A percentile compares a stretch with the other conserved stretches of the same genome.
Evolutionary conservation across 495 filamentous ascomycete species (phyloP).

Genomic region (Penicillium tannophilum): DNA sequence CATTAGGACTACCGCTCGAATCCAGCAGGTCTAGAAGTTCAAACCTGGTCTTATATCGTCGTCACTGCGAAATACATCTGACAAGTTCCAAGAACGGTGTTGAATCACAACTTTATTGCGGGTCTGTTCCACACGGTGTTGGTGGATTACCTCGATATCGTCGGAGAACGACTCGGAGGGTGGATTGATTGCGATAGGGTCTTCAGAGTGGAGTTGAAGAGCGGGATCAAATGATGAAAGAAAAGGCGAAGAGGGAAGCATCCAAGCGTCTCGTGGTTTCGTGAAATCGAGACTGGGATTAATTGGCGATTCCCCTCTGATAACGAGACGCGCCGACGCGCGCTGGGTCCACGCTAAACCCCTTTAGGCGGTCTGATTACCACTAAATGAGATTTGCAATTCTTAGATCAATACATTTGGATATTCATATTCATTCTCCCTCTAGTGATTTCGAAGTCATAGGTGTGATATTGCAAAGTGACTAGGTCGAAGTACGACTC

Average conservation of each 20-base stretch:
- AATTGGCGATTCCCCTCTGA: constrained; percentile 21
- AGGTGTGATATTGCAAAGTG: constrained; percentile 19
- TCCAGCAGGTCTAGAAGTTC: constrained; percentile 11
- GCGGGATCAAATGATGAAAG: constrained; percentile 58
- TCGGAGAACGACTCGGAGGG: constrained; percentile 53
- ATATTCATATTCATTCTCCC: too few relatives aligned
- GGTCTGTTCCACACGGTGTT: constrained; percentile 51
- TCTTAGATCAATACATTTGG: too few relatives aligned
- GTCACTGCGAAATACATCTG: constrained; percentile 65
- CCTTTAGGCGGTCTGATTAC: constrained; percentile 15
- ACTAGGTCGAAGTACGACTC: constrained; percentile 13
- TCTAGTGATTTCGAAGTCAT: background rate
- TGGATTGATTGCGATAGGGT: constrained; percentile 24
- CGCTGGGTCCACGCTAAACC: constrained; percentile 38
- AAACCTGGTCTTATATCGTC: constrained; percentile 54
- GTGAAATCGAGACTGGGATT: constrained; percentile 5
- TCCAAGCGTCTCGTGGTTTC: constrained; percentile 28
- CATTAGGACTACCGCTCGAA: constrained; percentile 3
- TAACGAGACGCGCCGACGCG: constrained; percentile 37
- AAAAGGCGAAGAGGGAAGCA: constrained; percentile 41
- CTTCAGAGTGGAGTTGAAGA: constrained; percentile 53
- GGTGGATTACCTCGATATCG: constrained; percentile 62
- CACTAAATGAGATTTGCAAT: background rate
- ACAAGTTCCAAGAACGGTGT: constrained; percentile 59
- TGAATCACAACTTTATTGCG: constrained; percentile 65